Base-by-base conservation (phyloP, 331 rosid genomes). In the Arachis monticola region DNA sequence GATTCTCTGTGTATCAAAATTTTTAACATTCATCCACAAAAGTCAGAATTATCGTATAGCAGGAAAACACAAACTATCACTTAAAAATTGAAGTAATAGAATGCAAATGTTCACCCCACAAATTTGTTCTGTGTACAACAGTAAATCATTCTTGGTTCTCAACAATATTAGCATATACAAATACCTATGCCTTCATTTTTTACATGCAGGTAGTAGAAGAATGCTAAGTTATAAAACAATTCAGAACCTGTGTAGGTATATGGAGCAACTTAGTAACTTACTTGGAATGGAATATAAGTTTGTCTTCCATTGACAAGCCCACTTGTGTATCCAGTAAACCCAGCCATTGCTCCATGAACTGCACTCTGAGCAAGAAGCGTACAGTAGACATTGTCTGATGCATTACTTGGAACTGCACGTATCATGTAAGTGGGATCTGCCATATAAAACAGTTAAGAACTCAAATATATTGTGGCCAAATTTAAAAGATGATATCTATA, bases 281-380 rank as follows among this genome's bases (percentile, higher is more conserved):
- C 97, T 5, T 87, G 66, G 81, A 94, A 94, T 17, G 97, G 99
- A 77, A 92, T 94, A 78, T 82, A 92, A 10, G 97, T 80, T 10
- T 94, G 89, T 83, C 99, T 90, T 77, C 97, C 96, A 58, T 92
- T 94, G 84, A 94, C 97, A 74, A 85, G 90, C 57, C 93, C 96
- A 42, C 38, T 57, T 10, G 93, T 85, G 79, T 84, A 87, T 80
- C 99, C 97, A 8, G 97, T 84, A 67, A 90, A 94, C 47, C 97
- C 99, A n/a, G 99, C 97, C 99, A 94, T 94, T 73, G 97, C 97
- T 65, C 97, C 99, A 82, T 94, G 99, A 67, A 90, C 89, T 68
- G 93, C 96, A 83, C 97, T 94, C 83, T 88, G 99, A 71, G 96
- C 97, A 82, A 94, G 97, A 55, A 94, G 91, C n/a, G 97, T 94